These are phyloP conservation scores for Cladosporium oxysporum DNA, from an alignment of 2,329 filamentous ascomycete species.

Conservation along the genomic window DNA sequence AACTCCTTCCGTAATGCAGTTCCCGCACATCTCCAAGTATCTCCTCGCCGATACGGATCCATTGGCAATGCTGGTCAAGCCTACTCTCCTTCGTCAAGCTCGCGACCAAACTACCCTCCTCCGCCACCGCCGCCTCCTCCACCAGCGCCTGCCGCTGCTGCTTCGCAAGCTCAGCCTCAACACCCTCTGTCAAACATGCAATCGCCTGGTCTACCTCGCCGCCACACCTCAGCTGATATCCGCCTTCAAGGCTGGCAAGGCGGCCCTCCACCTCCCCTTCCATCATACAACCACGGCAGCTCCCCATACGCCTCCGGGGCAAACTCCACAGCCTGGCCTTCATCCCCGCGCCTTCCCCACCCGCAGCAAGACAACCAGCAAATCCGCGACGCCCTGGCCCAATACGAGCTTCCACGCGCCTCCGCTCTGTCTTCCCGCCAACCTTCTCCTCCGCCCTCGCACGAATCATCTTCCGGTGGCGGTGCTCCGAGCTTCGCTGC, in stretches of 20 bases:
- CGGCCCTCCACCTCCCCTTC: constrained; percentile 48
- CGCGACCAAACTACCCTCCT: constrained; percentile 61
- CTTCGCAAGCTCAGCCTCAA: constrained; percentile 57
- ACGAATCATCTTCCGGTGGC: constrained; percentile 27
- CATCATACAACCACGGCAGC: constrained; percentile 38
- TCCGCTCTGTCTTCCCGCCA: constrained; percentile 53
- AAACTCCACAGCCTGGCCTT: constrained; percentile 64
- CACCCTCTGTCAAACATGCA: constrained; percentile 60
- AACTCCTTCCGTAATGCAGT: constrained; percentile 76
- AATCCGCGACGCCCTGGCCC: constrained; percentile 62
- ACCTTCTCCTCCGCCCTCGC: constrained; percentile 51
- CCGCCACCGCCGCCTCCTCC: constrained; percentile 66
- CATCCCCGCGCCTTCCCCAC: constrained; percentile 59
- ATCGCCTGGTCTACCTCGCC: constrained; percentile 69
- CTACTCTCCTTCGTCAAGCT: constrained; percentile 66
- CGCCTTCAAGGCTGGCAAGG: constrained; percentile 68
- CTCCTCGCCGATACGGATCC: constrained; percentile 82
- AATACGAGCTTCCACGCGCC: constrained; percentile 64
- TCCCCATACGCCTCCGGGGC: constrained; percentile 69
- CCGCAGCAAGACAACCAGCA: constrained; percentile 67
- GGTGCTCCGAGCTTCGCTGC: constrained; percentile 45
- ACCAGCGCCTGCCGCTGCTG: constrained; percentile 29
- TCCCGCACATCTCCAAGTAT: constrained; percentile 73
- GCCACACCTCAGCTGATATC: constrained; percentile 95
- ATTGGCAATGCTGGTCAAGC: constrained; percentile 68